A percentile compares a stretch with the other conserved stretches of the same genome.
phyloP scores from a whole-genome alignment of 176 grass and related monocot genomes.

The Coix lacrymajobi region DNA sequence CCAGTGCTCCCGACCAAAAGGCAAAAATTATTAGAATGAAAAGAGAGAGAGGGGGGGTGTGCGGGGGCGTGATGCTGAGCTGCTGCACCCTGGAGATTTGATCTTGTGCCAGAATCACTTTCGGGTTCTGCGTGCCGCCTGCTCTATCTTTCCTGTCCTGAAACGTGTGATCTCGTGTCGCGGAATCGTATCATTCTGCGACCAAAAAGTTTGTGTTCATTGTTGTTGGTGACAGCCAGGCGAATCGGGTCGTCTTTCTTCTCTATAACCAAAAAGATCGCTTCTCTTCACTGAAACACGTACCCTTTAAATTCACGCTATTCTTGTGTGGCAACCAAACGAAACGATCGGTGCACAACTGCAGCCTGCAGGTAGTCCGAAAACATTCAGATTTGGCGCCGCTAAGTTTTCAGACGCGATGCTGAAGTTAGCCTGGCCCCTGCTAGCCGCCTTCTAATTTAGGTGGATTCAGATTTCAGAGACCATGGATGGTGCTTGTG shows the following conservation, averaged over 20 bases:
- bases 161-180: constrained; percentile 7
- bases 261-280: background rate
- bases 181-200: background rate
- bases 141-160: constrained; percentile 1
- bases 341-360: background rate
- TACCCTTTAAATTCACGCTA: background rate
- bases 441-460: background rate
- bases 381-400: background rate
- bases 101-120: background rate
- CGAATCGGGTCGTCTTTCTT: background rate
- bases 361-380: background rate
- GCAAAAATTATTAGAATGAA: background rate
- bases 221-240: background rate
- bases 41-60: background rate
- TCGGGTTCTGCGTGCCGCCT: background rate
- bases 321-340: background rate
- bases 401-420: background rate
- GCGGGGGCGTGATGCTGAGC: background rate
- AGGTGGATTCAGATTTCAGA: background rate
- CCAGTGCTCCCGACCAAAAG: background rate
- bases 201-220: background rate
- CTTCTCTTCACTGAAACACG: background rate
- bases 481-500: background rate
- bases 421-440: background rate
- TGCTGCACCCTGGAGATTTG: background rate